Conservation (phyloP, 306 rosid genomes). For the Cicer yamashitae region DNA sequence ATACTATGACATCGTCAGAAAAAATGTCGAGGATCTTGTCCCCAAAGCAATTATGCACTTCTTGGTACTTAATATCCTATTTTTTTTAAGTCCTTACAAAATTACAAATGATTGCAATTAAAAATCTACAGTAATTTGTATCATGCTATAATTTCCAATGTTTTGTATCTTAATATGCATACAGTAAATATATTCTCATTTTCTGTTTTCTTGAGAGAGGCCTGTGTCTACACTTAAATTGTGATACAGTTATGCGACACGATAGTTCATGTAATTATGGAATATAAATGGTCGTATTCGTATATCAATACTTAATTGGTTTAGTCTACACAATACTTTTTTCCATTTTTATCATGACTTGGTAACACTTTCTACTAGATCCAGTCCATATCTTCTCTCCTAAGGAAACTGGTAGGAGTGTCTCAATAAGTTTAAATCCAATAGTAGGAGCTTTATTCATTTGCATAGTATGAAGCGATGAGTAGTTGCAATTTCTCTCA, state of each 20-base stretch:
- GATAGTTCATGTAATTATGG: background rate
- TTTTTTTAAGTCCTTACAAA: slow-evolving; percentile 28
- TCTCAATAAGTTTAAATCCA: slow-evolving; percentile 19
- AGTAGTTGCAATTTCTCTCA: slow-evolving; percentile 23
- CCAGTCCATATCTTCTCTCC: background rate
- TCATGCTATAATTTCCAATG: slow-evolving; percentile 17
- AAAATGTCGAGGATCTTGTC: slow-evolving; percentile 81
- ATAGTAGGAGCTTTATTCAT: slow-evolving; percentile 26
- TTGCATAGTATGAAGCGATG: background rate
- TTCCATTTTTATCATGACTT: background rate
- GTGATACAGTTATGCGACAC: background rate
- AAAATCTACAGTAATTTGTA: slow-evolving; percentile 8
- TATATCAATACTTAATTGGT: background rate
- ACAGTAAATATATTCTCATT: background rate
- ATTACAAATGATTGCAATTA: slow-evolving; percentile 24
- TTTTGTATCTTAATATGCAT: slow-evolving; percentile 1
- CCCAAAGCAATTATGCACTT: slow-evolving; percentile 99
- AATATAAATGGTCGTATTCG: background rate
- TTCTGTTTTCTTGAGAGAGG: slow-evolving; percentile 15
- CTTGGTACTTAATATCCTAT: slow-evolving; percentile 70
- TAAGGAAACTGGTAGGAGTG: slow-evolving; percentile 14
- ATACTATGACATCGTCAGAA: slow-evolving; percentile 93
- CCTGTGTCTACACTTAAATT: background rate
- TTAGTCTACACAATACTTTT: background rate
- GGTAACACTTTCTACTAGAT: slow-evolving; percentile 10